A percentile compares a stretch with the other conserved stretches of the same genome.
Evolutionary conservation across 371 early-diverging fungal genomes (phyloP).

Genomic region (Quaeritorhiza haematococci): DNA sequence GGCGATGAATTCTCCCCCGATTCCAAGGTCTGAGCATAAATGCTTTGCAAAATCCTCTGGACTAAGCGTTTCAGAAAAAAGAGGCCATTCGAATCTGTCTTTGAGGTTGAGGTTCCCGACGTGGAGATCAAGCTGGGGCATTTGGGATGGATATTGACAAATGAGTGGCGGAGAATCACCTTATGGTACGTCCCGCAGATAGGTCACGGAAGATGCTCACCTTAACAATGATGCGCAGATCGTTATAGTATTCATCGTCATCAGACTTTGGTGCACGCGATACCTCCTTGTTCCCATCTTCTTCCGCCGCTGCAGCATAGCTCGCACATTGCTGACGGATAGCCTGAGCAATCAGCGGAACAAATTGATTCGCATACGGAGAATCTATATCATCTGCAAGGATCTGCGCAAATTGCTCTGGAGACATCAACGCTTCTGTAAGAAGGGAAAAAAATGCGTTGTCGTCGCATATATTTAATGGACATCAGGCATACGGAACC

Average conservation of each 20-base stretch:
- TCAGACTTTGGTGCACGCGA: no score
- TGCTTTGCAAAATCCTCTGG: constrained; percentile 83
- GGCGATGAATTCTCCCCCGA: constrained; percentile 86
- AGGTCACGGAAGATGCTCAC: background rate
- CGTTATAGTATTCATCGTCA: no score
- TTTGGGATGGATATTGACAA: background rate
- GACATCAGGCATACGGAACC: no score
- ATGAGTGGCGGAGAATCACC: background rate
- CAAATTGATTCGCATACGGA: constrained; percentile 38
- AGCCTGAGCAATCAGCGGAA: constrained; percentile 68
- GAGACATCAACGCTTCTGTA: no score
- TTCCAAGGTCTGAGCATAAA: constrained; percentile 75
- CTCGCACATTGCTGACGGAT: constrained; percentile 66
- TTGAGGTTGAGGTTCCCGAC: constrained; percentile 77
- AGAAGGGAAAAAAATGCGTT: no score
- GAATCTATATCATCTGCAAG: constrained; percentile 75
- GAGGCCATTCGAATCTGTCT: constrained; percentile 94
- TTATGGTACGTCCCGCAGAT: background rate
- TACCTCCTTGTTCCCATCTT: no score
- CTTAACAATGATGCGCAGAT: no score
- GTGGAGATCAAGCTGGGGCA: constrained; percentile 71
- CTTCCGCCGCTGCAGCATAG: constrained; percentile 24
- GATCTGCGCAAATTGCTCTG: constrained; percentile 88
- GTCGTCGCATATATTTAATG: no score
- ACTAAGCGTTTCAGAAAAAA: constrained; percentile 33